Evolutionary conservation across 345 rosid genomes (phyloP), one percentile per base, ranked within the genome.

Genomic region (Ceriops decandra): DNA sequence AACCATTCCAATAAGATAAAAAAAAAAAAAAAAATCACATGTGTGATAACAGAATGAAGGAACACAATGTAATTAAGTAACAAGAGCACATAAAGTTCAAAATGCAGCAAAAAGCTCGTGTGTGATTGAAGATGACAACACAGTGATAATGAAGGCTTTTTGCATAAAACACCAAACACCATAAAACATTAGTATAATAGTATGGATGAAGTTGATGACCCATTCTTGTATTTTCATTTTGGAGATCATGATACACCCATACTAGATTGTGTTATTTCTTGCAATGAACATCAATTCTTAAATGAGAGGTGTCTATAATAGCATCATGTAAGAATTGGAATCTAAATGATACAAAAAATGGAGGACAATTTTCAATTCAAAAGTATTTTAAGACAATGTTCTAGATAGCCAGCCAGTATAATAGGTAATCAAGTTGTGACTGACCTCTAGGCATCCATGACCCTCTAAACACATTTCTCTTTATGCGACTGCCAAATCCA

Each of bases 381-480:
- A 5, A 1, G 4, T 6, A 38, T 7, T 2, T 10, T 51, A 26
- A 51, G 65, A 69, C 21, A 31, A 31, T 13, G 35, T 7, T 31
- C 52, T 33, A 33, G 60, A 33, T 9, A 16, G 63, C 64, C 56
- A 57, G 11, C 32, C 49, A 42, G 49, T 42, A 52, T n/a, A 36
- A n/a, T 52, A 62, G 26, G 54, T 52, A 63, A 58, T 65, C 53
- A 35, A 46, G 21, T 59, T 9, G 30, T 32, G 56, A 67, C 80
- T 72, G 22, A 88, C 99, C 95, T 82, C 71, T 89, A 68, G 97
- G 97, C 97, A 95, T 95, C 96, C 97, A 95, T 33, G 96, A 83
- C 9, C 96, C 96, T 83, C 99, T 75, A 77, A 86, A 95, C 26
- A 72, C 57, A 74, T 87, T 91, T 63, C 99, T 84, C 73, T 83